Evolutionary conservation across 148 eudicot species (phyloP), one percentile per base, ranked within the genome.

Genomic region (Oxyria digyna): DNA sequence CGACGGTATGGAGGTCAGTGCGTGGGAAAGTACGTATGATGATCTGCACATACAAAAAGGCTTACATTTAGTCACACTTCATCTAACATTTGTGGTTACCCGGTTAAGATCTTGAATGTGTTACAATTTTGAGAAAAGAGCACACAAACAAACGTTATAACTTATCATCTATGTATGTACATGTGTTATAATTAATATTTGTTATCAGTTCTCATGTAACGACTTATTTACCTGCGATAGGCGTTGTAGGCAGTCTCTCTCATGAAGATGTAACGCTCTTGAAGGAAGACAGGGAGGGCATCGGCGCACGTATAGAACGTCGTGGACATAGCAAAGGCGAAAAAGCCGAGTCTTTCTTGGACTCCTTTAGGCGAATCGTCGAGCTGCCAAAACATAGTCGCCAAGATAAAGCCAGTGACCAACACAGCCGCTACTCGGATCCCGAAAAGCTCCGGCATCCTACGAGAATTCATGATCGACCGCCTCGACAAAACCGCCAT

Each of bases 311-410:
- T 67, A 67, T 72, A 76, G 75, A 72, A 76, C 13, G 71, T 72
- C 15, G 68, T 72, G 29, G 71, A 52, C 46, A 76, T 76, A 40
- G 72, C 72, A 1, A 74, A 72, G 21, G 72, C 75, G 40, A 72
- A 76, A 69, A 76, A 76, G 1, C 68, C 79, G 38, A 72, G 72
- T 2, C 97, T 73, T 10, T 92, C 97, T 42, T 89, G 96, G 4
- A 87, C 84, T 0, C 97, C 97, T 69, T 84, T 92, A 0, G 97
- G 97, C 5, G 96, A 87, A 63, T 81, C 71, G 21, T 92, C 97
- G 1, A 92, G 87, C 11, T 74, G 76, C 97, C 97, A 89, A 50
- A 87, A 92, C 79, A 89, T 77, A 7, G 97, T 92, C 18, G 97
- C 97, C 0, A 92, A 76, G 46, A 92, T 92, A 73, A 92, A 92